A percentile compares a stretch with the other conserved stretches of the same genome.
These are phyloP conservation scores for Fusarium virguliforme DNA, from an alignment of 2,329 filamentous ascomycete genomes.

Conservation along the genomic window DNA sequence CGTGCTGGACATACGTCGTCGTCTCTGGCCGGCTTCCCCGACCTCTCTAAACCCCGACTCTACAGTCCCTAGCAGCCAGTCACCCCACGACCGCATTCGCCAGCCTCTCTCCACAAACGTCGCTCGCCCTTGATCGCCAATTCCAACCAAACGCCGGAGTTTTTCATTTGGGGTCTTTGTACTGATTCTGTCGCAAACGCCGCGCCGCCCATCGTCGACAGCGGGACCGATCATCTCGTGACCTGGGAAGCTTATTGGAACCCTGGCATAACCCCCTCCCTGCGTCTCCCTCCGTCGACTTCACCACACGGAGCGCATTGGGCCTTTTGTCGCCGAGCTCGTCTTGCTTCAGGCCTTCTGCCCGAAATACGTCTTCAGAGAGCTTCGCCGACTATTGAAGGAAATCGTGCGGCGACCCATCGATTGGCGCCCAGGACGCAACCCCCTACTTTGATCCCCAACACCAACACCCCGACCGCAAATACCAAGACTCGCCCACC, in stretches of 20 bases:
- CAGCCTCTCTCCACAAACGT: conserved; percentile 43
- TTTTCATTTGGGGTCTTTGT: conserved; percentile 14
- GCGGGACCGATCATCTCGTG: conserved; percentile 42
- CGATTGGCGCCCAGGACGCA: conserved; percentile 45
- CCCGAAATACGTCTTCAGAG: conserved; percentile 11
- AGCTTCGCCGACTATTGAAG: conserved; percentile 25
- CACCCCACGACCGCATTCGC: conserved; percentile 46
- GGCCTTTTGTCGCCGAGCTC: conserved; percentile 32
- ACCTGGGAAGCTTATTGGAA: conserved; percentile 42
- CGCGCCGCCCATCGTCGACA: conserved; percentile 28
- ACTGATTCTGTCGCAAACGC: conserved; percentile 34
- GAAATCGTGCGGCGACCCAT: conserved; percentile 41
- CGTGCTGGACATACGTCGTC: conserved; percentile 31
- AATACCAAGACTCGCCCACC: conserved; percentile 53
- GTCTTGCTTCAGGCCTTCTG: conserved; percentile 28
- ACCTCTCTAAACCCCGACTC: conserved; percentile 39
- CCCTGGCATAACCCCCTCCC: conserved; percentile 44
- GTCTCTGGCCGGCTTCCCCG: conserved; percentile 45
- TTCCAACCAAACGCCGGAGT: conserved; percentile 25
- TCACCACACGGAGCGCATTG: conserved; percentile 42
- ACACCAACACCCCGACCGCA: conserved; percentile 19
- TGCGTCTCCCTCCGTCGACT: conserved; percentile 32
- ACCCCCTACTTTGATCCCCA: conserved; percentile 19
- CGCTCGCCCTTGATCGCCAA: conserved; percentile 29
- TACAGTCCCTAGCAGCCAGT: conserved; percentile 26